A percentile compares a stretch with the other conserved stretches of the same genome.
phyloP scores from a whole-genome alignment of 345 rosid species.

The Pseudoturritis turrita region DNA sequence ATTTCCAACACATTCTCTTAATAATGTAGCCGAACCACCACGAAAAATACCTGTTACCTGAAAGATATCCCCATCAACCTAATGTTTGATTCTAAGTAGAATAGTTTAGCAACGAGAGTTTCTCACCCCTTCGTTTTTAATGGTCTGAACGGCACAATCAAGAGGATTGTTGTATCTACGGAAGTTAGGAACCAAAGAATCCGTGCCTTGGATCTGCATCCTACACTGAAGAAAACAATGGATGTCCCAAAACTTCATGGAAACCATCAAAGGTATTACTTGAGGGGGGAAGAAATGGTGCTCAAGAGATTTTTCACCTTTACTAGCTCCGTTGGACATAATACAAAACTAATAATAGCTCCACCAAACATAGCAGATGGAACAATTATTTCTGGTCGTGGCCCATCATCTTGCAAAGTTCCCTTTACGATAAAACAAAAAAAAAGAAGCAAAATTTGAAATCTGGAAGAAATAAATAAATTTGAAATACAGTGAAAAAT shows the following conservation, averaged over 20 bases:
- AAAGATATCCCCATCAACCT: conserved; percentile 39
- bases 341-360: conserved; percentile 78
- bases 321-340: conserved; percentile 84
- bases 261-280: conserved; percentile 2
- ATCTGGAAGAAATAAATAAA: background rate
- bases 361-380: conserved; percentile 94
- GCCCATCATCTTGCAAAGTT: conserved; percentile 45
- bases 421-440: conserved; percentile 36
- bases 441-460: background rate
- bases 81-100: background rate
- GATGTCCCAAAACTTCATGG: conserved; percentile 31
- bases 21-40: conserved; percentile 73
- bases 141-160: conserved; percentile 72
- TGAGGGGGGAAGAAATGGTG: background rate
- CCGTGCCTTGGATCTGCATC: conserved; percentile 96
- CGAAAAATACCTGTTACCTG: conserved; percentile 87
- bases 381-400: conserved; percentile 60
- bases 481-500: background rate
- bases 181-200: conserved; percentile 58
- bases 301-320: conserved; percentile 46
- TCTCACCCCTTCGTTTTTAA: conserved; percentile 87
- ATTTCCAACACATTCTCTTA: conserved; percentile 84
- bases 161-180: conserved; percentile 69
- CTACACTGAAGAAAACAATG: conserved; percentile 70
- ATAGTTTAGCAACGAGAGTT: background rate